Evolutionary conservation across 2,329 filamentous ascomycete species (phyloP), one percentile per base, ranked within the genome.

Genomic region (Drechmeria coniospora): DNA sequence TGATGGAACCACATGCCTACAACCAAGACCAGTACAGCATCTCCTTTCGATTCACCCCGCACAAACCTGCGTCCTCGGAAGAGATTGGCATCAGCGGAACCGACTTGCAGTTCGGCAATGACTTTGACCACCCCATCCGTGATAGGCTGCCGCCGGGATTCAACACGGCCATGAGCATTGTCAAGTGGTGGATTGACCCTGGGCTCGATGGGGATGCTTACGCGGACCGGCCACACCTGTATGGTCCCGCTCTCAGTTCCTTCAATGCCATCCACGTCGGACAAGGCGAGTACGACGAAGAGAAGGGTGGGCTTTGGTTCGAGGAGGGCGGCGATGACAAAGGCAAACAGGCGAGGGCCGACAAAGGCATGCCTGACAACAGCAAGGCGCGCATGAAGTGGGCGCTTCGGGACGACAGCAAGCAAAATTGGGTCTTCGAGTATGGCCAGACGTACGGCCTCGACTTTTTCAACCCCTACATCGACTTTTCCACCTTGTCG

Each of bases 111-210:
- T 93, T 93, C 42, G 90, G 87, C 23, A 95, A 95, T 50, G 84
- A 94, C 59, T 94, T 95, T 48, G 86, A 93, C 45, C 71, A 79
- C 27, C 82, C 90, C 0, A 90, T 98, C 41, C 71, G 83, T 17
- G 79, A 93, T 47, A 70, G 75, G 11, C 61, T 98, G 2, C 87
- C 90, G 0, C 81, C 82, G 0, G 84, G 87, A 0, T 92, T 93
- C 53, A 73, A 72, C 46, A 77, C 81, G 8, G 86, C 84, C 0
- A 73, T 94, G 53, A 75, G 73, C 28, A 76, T 93, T 23, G 81
- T 92, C 16, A 81, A 80, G 41, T 92, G 81, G 79, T 80, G 75
- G 59, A 78, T 95, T 26, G 87, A 98, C 46, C 87, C 87, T 0
- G 82, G 84, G 0, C 57, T 98, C 1, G 83, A 94, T 7, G 86